Base-by-base conservation (phyloP, 176 grass and related monocot species). In the Oryza punctata region DNA sequence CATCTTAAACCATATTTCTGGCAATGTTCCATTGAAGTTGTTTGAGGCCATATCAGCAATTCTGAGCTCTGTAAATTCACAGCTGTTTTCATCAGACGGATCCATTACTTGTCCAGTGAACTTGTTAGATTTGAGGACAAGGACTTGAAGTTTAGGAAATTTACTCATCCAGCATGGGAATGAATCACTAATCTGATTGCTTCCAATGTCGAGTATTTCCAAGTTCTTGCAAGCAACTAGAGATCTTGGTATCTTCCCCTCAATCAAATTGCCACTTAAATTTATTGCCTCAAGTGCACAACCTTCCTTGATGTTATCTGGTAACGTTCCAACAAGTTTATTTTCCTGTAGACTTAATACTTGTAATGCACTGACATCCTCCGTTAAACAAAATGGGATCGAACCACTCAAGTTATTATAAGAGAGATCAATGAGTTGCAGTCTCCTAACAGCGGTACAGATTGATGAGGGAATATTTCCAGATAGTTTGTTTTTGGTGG, bases 81-180 rank as follows among this genome's bases (percentile, higher is more conserved):
- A 88, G 3, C 1, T 61, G 2, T 37, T 67, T 12, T 9, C 16
- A 7, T 72, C 18, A 37, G 76, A 76, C 16, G 19, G 14, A 3
- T 78, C 52, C 5, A 91, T 14, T 1, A 91, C 6, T 1, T 74
- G 2, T 5, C 89, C 81, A 5, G 10, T 4, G 5, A 91, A 85
- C 3, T 3, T 47, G 29, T 88, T 91, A 25, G 63, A 85, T 15
- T 65, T 72, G 6, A 91, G 72, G 10, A 78, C 69, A 7, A 88
- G 67, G 7, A 88, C 86, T 73, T 91, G 86, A 72, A 91, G 82
- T 29, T 85, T 43, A 57, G 77, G 81, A 49, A 91, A 46, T 2
- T 13, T 28, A 41, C 65, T 81, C 50, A 91, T 41, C 81, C 86
- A 91, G 32, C 82, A 88, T 14, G 89, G 86, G 60, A 88, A 91